These are phyloP conservation scores for Musa schizocarpa DNA, from an alignment of 176 grass and related monocot species.

Conservation along the genomic window DNA sequence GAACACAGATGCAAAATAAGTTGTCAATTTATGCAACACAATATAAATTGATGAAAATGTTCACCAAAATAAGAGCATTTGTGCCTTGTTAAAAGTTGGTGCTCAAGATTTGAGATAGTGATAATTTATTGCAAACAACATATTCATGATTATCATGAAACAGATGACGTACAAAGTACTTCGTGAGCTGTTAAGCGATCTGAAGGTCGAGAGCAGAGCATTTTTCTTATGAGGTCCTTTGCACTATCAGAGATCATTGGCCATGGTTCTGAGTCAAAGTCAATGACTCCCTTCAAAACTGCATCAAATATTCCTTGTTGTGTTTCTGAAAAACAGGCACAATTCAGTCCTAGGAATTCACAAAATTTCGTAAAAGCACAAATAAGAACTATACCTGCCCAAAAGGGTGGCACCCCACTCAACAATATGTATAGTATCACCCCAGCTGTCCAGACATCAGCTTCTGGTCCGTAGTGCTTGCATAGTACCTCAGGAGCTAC, in stretches of 20 bases:
- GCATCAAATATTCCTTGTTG: constrained; percentile 56
- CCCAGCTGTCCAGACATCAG: constrained; percentile 94
- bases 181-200: not conserved
- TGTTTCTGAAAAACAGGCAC: constrained; percentile 8
- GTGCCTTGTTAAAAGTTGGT: not conserved
- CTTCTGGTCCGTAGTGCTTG: constrained; percentile 67
- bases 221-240: constrained; percentile 6
- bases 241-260: constrained; percentile 48
- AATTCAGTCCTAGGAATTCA: constrained; percentile 18
- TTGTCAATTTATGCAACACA: not conserved
- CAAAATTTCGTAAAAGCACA: not conserved
- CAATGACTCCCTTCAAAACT: constrained; percentile 50
- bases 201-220: not conserved
- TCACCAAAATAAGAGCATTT: too few species aligned
- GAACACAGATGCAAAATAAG: too few species aligned
- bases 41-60: constrained; percentile 10
- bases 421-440: constrained; percentile 83
- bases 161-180: not conserved
- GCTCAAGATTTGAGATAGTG: not conserved
- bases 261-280: constrained; percentile 61
- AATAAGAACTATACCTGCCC: constrained; percentile 43
- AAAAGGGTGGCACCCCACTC: constrained; percentile 80
- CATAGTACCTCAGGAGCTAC: constrained; percentile 77
- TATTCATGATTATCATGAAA: not conserved
- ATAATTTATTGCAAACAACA: not conserved